A percentile compares a stretch with the other conserved stretches of the same genome.
Evolutionary conservation across 345 rosid species (phyloP).

Genomic region (Raphanus raphanistrum): DNA sequence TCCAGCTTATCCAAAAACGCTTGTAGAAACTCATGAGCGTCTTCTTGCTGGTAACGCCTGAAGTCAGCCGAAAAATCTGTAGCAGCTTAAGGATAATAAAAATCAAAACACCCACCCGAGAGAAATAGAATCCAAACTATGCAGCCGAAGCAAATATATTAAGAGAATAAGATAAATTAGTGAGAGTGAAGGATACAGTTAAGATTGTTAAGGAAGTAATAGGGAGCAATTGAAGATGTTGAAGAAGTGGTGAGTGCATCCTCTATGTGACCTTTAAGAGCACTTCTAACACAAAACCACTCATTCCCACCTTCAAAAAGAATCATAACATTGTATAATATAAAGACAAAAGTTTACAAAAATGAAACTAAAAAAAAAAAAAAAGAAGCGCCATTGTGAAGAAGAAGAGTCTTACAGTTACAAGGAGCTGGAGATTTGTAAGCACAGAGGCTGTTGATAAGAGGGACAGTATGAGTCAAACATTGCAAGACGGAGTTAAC

Average conservation of each 20-base stretch:
- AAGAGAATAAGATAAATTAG: not conserved
- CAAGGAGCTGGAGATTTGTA: slow-evolving; percentile 49
- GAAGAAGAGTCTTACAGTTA: slow-evolving; percentile 34
- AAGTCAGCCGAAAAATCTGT: slow-evolving; percentile 63
- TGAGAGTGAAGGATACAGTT: slow-evolving; percentile 54
- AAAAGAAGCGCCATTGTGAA: not conserved
- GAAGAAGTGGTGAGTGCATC: slow-evolving; percentile 51
- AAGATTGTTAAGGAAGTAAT: slow-evolving; percentile 52
- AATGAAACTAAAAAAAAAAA: not conserved
- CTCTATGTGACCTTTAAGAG: slow-evolving; percentile 57
- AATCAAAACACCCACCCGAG: not conserved
- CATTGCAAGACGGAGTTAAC: slow-evolving; percentile 86
- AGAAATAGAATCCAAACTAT: not conserved
- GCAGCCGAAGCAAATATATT: not conserved
- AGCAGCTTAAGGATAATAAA: slow-evolving; percentile 44
- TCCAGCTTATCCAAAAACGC: slow-evolving; percentile 73
- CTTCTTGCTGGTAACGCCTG: slow-evolving; percentile 67
- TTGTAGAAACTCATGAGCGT: slow-evolving; percentile 86
- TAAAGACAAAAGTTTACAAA: not conserved
- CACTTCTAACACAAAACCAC: slow-evolving; percentile 58
- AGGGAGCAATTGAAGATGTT: slow-evolving; percentile 51
- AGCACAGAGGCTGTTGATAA: slow-evolving; percentile 55
- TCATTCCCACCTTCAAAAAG: slow-evolving; percentile 48
- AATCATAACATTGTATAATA: too few relatives aligned
- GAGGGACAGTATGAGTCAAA: slow-evolving; percentile 79